These are phyloP conservation scores for Pleurotus ostreatus DNA, from an alignment of 768 basidiomycete species.

Conservation along the genomic window DNA sequence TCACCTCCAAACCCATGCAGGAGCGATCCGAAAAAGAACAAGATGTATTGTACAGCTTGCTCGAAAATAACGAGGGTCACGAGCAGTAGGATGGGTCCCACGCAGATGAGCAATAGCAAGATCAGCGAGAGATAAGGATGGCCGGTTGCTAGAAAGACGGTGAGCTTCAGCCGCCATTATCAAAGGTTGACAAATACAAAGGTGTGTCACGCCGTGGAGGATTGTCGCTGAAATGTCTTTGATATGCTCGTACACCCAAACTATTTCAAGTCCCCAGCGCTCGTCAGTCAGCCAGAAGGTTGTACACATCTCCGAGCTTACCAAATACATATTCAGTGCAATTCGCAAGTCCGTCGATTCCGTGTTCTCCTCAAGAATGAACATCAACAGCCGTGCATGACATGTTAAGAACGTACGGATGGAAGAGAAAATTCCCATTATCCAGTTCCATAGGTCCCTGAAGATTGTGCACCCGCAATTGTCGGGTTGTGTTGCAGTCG, in stretches of 20 bases:
- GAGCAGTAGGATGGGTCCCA: background rate
- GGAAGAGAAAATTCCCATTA: constrained; percentile 2
- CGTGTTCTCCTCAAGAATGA: background rate
- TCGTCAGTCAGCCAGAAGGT: no score
- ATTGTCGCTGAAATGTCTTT: background rate
- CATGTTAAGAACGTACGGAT: background rate
- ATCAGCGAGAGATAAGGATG: constrained; percentile 1
- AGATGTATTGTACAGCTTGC: background rate
- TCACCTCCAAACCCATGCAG: constrained; percentile 4
- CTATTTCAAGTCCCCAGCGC: background rate
- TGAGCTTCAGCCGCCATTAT: background rate
- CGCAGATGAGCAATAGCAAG: background rate
- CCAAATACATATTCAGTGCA: background rate
- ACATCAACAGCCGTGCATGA: background rate
- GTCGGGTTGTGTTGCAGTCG: background rate
- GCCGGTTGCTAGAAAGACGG: background rate
- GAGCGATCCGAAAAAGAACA: background rate
- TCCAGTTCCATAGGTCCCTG: constrained; percentile 3
- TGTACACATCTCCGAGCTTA: background rate
- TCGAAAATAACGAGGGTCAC: constrained; percentile 2
- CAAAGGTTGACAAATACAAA: background rate
- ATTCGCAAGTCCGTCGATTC: constrained; percentile 2
- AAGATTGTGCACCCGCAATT: constrained; percentile 4
- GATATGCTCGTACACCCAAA: constrained; percentile 3
- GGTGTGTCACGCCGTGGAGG: background rate